A percentile compares a stretch with the other conserved stretches of the same genome.
phyloP scores from a whole-genome alignment of 2,329 filamentous ascomycete genomes.

The Epichloe amarillans region DNA sequence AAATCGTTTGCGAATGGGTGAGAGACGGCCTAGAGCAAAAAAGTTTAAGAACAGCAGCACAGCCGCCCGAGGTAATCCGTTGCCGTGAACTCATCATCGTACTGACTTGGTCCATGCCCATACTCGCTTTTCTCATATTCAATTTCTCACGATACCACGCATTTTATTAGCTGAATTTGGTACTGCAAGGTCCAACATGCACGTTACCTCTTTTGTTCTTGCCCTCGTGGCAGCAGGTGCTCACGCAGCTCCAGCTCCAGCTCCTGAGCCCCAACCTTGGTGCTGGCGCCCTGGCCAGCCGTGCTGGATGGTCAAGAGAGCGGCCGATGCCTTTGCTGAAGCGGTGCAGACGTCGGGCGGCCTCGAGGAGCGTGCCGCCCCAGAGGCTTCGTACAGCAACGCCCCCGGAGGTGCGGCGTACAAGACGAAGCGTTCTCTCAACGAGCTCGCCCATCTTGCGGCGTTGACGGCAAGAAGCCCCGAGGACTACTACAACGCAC shows the following conservation, averaged over 20 bases:
- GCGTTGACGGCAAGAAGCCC: conserved; percentile 19
- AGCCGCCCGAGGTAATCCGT: background rate
- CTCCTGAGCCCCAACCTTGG: conserved; percentile 9
- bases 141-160: background rate
- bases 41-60: background rate
- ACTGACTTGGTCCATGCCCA: background rate
- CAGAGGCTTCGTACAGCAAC: conserved; percentile 17
- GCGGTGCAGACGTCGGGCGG: conserved; percentile 14
- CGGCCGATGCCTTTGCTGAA: conserved; percentile 8
- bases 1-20: background rate
- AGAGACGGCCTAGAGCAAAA: background rate
- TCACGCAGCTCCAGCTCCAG: conserved; percentile 11
- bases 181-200: background rate
- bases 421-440: conserved; percentile 24
- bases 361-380: conserved; percentile 13
- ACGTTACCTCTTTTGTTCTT: conserved; percentile 19
- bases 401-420: conserved; percentile 23
- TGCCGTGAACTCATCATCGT: background rate
- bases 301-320: conserved; percentile 15
- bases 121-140: background rate
- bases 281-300: conserved; percentile 17
- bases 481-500: conserved; percentile 18
- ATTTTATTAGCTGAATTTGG: background rate
- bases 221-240: conserved; percentile 26
- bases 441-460: conserved; percentile 25